Percentiles rank a stretch among this genome's conserved stretches.
Evolutionary conservation across 2,329 filamentous ascomycete genomes (phyloP).

Genomic region (Aaosphaeria pasadenensis): DNA sequence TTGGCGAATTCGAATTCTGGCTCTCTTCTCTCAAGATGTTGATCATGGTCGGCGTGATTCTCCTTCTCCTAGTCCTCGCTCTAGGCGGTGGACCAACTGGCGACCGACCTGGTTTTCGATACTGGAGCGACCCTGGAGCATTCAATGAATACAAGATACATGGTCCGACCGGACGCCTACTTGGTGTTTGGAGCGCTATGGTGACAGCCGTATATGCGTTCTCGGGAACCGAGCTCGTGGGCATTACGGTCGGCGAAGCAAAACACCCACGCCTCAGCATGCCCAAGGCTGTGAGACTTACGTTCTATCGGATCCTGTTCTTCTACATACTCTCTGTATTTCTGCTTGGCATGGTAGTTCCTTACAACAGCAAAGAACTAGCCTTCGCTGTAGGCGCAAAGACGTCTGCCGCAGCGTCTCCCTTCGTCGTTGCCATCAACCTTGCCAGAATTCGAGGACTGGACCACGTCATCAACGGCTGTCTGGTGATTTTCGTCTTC

Average conservation of each 20-base stretch:
- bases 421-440: background rate
- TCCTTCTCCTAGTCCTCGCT: slow-evolving; percentile 45
- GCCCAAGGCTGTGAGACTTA: background rate
- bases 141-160: slow-evolving; percentile 22
- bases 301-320: background rate
- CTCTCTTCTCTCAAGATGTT: slow-evolving; percentile 46
- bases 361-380: background rate
- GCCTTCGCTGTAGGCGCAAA: background rate
- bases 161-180: slow-evolving; percentile 7
- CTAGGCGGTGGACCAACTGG: slow-evolving; percentile 45
- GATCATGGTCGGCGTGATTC: slow-evolving; percentile 28
- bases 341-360: background rate
- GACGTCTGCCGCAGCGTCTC: background rate
- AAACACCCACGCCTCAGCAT: background rate
- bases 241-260: background rate
- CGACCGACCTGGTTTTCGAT: slow-evolving; percentile 42
- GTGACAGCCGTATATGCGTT: background rate
- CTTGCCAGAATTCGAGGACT: background rate
- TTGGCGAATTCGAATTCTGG: slow-evolving; percentile 47
- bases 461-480: background rate
- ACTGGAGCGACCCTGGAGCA: slow-evolving; percentile 41
- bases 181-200: background rate
- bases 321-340: background rate
- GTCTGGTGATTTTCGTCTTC: background rate
- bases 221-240: background rate